A percentile compares a stretch with the other conserved stretches of the same genome.
phyloP scores from a whole-genome alignment of 2,329 filamentous ascomycete genomes.

The Xylariaceae sp. region DNA sequence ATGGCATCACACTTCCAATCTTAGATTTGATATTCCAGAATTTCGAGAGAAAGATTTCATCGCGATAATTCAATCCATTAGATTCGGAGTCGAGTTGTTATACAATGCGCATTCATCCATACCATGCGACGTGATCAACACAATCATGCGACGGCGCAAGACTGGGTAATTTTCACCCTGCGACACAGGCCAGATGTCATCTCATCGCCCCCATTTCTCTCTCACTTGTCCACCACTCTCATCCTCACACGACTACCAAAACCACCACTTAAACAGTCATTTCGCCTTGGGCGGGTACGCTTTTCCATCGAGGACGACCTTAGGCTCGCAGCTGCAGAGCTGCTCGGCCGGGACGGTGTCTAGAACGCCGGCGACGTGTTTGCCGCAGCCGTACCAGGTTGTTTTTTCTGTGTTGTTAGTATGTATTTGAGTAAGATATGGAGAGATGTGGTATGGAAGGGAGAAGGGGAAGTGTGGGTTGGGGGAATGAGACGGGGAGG shows the following conservation, averaged over 20 bases:
- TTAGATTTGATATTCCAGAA: no score
- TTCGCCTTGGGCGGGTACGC: conserved; percentile 60
- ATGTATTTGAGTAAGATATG: background rate
- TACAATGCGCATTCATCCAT: no score
- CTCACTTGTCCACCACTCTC: background rate
- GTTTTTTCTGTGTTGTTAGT: conserved; percentile 43
- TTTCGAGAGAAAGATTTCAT: no score
- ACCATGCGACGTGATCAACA: no score
- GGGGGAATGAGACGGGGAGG: background rate
- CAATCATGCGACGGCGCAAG: no score
- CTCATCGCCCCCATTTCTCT: background rate
- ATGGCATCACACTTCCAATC: no score
- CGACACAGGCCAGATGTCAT: no score
- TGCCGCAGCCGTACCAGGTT: conserved; percentile 62
- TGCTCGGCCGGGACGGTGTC: conserved; percentile 51
- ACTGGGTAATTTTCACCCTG: no score
- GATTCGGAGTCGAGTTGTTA: no score
- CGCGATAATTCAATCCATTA: no score
- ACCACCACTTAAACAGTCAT: conserved; percentile 13
- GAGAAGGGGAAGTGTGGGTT: background rate
- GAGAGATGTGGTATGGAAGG: no score
- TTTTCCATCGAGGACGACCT: conserved; percentile 55
- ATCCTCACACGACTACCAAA: conserved; percentile 2
- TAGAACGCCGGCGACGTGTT: conserved; percentile 57
- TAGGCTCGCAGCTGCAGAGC: conserved; percentile 62